Base-by-base conservation (phyloP, 2,329 filamentous ascomycete species). In the Fusarium musae region DNA sequence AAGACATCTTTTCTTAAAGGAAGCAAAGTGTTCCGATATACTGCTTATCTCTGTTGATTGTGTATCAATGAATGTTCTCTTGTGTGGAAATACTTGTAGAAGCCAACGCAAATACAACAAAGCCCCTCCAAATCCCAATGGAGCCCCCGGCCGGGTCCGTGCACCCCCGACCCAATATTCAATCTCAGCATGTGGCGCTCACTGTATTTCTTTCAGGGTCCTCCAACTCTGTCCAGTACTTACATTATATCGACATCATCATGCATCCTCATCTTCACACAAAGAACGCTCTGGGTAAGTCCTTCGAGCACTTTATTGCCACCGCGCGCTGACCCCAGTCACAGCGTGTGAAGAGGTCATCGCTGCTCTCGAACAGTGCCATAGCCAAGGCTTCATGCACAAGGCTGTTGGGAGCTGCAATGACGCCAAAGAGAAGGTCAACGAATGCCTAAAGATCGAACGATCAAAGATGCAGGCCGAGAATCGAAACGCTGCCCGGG, bases 201-300 rank as follows among this genome's bases (percentile, higher is more conserved):
- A n/a, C 59, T 56, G 57, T 63, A 68, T 65, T 78, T 73, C 70
- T 76, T 72, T 49, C 61, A 65, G 66, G 66, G 64, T 71, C 61
- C 58, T 68, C 63, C 49, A 59, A 50, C 57, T 57, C 59, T 59
- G 40, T 69, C 72, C 58, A 63, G 49, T 46, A 39, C 10, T 9
- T 21, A 30, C 30, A 10, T 30, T 30, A 52, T 40, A 47, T 44
- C 40, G 43, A 49, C 28, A 52, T 65, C 81, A 89, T 78, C 49
- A 99, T 99, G 96, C 96, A 99, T 93, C 97, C 96, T 61, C 96
- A 98, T 85, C 86, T 99, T 5, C 95, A 98, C 81, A 97, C 94
- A 34, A 94, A 96, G 82, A 92, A 97, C 81, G 97, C 97, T 78
- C 87, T 90, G 77, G 95, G 96, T 97, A 88, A 49, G 79, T 7